Conservation (phyloP, 768 basidiomycete genomes). For the Lentinula edodes region DNA sequence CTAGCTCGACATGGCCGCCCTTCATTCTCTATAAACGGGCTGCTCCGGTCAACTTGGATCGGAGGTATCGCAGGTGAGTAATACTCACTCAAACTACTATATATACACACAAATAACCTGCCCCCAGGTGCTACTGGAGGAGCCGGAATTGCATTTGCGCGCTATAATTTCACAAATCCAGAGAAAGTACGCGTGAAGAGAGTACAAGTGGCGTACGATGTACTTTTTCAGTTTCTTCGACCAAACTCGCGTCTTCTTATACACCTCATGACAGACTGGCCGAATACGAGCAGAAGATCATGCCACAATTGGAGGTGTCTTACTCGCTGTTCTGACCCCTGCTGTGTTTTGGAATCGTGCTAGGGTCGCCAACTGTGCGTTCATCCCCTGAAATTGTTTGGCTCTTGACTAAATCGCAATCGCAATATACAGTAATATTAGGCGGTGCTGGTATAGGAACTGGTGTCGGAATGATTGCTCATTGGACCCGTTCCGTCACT, state of each 20-base stretch:
- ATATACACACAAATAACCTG: background rate
- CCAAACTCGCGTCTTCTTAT: background rate
- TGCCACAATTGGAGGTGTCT: slow-evolving; percentile 64
- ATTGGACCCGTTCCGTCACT: slow-evolving; percentile 46
- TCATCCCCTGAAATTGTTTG: background rate
- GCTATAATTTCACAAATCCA: slow-evolving; percentile 49
- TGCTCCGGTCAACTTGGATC: slow-evolving; percentile 70
- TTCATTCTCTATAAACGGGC: slow-evolving; percentile 52
- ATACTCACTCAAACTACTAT: background rate
- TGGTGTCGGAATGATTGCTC: slow-evolving; percentile 51
- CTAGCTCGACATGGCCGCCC: slow-evolving; percentile 49
- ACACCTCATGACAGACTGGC: slow-evolving; percentile 34
- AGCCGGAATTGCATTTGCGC: slow-evolving; percentile 55
- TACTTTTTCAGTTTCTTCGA: slow-evolving; percentile 22
- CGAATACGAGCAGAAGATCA: slow-evolving; percentile 67
- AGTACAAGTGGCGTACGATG: slow-evolving; percentile 53
- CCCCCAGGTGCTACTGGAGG: slow-evolving; percentile 41
- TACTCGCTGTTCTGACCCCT: slow-evolving; percentile 59
- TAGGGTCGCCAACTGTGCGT: slow-evolving; percentile 51
- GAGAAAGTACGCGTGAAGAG: slow-evolving; percentile 44
- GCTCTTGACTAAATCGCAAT: background rate
- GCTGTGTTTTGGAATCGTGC: slow-evolving; percentile 73
- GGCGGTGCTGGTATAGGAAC: slow-evolving; percentile 70
- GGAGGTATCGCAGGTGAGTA: slow-evolving; percentile 55
- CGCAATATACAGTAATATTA: slow-evolving; percentile 45